Percentiles rank a stretch among this genome's conserved stretches.
phyloP scores from a whole-genome alignment of 1,284 basidiomycete species.

The Ganoderma multipileum region DNA sequence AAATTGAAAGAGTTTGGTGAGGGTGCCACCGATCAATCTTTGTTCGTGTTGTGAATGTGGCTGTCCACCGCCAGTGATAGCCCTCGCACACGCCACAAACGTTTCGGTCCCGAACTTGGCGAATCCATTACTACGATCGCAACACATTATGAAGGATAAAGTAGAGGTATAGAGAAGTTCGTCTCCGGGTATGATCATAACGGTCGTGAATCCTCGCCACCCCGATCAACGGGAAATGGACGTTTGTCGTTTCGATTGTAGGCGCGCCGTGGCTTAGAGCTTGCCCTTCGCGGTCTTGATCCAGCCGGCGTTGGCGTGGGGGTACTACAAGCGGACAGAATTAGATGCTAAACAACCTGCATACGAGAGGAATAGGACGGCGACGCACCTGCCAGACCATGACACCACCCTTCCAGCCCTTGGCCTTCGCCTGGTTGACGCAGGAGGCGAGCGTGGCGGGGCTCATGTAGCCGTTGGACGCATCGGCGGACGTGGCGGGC shows the following conservation, averaged over 20 bases:
- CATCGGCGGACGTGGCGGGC: conserved; percentile 49
- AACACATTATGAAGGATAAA: conserved; percentile 4
- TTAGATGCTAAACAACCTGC: background rate
- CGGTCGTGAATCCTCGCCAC: background rate
- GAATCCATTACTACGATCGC: conserved; percentile 11
- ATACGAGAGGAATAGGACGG: background rate
- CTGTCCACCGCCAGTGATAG: background rate
- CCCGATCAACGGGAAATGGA: background rate
- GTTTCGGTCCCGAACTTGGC: background rate
- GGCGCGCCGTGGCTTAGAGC: conserved; percentile 6
- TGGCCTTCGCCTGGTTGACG: conserved; percentile 55
- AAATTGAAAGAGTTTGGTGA: no score
- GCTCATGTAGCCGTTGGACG: conserved; percentile 62
- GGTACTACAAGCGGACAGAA: conserved; percentile 16
- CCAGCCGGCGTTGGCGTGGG: conserved; percentile 26
- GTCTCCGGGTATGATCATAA: background rate
- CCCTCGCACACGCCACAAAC: background rate
- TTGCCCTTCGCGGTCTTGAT: conserved; percentile 23
- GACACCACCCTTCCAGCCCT: conserved; percentile 58
- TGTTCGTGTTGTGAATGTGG: background rate
- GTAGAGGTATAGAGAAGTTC: background rate
- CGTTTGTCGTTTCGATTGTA: background rate
- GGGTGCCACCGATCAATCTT: no score
- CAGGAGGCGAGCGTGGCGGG: conserved; percentile 61
- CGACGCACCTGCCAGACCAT: conserved; percentile 25